Base-by-base conservation (phyloP, 345 rosid genomes). In the Citrus cavaleriei region DNA sequence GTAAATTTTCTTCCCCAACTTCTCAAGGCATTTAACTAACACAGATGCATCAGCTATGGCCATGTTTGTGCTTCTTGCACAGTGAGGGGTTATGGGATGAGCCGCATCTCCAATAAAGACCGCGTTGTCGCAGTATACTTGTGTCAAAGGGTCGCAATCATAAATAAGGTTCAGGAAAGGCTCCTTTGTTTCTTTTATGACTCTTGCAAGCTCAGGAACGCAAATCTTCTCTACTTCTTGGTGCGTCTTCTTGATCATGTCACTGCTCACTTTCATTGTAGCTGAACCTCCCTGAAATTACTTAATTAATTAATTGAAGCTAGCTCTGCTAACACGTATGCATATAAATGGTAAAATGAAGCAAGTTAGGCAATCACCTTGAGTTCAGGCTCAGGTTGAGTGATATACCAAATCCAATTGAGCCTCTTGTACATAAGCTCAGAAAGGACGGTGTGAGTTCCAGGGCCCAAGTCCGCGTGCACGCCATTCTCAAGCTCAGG, bases 111-210 rank as follows among this genome's bases (percentile, higher is more conserved):
- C 95, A 1, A 88, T 79, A 25, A 93, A 80, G 32, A 89, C 91
- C 10, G 85, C 89, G 62, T 87, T 87, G 79, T 84, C 93, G 93
- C 89, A 90, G 54, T 77, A 77, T 68, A 90, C 79, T 76, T 76
- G 75, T 72, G 81, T 80, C 55, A 91, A 72, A 72, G 95, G 93
- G 42, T 91, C 92, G 57, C 81, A 86, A 70, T 94, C 98, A 58
- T 93, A 95, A 34, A 91, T 90, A 54, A 87, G 80, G 57, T 93
- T 95, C 13, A 95, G 69, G 85, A 93, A 93, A 68, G 97, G 96
- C 30, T 90, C 92, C 3, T 82, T 82, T 2, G 98, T 93, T 70
- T 87, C 92, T 77, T 78, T 89, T 79, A 89, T 83, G 76, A 91
- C 77, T 72, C 81, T 85, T 14, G 86, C 93, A 4, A 95, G 75